These are phyloP conservation scores for Entomophthora muscae DNA, from an alignment of 371 early-diverging fungal genomes.

Conservation along the genomic window DNA sequence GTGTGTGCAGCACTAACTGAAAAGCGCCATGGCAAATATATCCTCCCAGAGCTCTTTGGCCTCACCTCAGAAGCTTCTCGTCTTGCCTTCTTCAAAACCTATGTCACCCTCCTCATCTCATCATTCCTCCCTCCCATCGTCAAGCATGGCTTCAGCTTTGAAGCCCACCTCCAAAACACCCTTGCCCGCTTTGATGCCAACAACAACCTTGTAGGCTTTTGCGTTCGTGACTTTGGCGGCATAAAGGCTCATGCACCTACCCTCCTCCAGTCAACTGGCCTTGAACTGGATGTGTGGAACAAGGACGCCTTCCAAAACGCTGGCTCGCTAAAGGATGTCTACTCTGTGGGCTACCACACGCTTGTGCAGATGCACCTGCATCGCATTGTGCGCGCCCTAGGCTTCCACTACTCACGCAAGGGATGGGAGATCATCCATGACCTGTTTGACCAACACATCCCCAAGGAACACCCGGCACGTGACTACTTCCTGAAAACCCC, in stretches of 20 bases:
- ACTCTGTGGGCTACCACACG: slow-evolving; percentile 29
- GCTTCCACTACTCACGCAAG: slow-evolving; percentile 34
- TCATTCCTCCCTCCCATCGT: slow-evolving; percentile 43
- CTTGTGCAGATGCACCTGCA: slow-evolving; percentile 43
- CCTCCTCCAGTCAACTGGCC: slow-evolving; percentile 21
- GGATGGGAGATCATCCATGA: slow-evolving; percentile 43
- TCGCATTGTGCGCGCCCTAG: slow-evolving; percentile 42
- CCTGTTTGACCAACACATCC: slow-evolving; percentile 23
- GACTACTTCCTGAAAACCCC: slow-evolving; percentile 22
- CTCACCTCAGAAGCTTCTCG: slow-evolving; percentile 33
- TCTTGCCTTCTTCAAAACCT: slow-evolving; percentile 28
- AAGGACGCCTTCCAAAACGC: slow-evolving; percentile 32
- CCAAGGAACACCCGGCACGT: slow-evolving; percentile 20
- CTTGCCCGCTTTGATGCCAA: slow-evolving; percentile 34
- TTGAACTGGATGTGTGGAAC: slow-evolving; percentile 30
- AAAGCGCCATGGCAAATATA: slow-evolving; percentile 25
- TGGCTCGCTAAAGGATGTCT: slow-evolving; percentile 26
- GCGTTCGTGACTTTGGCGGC: slow-evolving; percentile 59
- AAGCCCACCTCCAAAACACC: slow-evolving; percentile 53
- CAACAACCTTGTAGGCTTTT: slow-evolving; percentile 34
- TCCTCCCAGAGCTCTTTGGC: slow-evolving; percentile 27
- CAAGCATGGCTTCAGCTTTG: slow-evolving; percentile 49
- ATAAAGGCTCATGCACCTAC: slow-evolving; percentile 38
- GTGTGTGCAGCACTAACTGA: slow-evolving; percentile 46
- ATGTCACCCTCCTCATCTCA: slow-evolving; percentile 25